Conservation (phyloP, 768 basidiomycete species). For the Pisolithus albus region DNA sequence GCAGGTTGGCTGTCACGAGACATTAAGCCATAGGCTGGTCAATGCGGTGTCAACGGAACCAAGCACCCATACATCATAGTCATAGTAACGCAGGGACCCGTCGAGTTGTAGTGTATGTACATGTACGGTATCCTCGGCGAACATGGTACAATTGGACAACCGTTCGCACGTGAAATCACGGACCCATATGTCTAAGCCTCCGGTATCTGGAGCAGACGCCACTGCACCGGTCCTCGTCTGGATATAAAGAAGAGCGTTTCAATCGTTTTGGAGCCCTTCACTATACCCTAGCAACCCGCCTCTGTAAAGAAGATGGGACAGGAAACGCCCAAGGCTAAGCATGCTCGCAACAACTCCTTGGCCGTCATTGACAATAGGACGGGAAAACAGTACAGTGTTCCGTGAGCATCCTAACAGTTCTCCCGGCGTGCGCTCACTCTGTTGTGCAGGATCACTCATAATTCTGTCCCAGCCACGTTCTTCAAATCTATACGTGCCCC, state of each 20-base stretch:
- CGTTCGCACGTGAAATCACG: slow-evolving; percentile 9
- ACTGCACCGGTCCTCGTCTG: not conserved
- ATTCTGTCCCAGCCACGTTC: slow-evolving; percentile 70
- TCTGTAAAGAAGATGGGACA: slow-evolving; percentile 19
- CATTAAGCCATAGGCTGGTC: slow-evolving; percentile 15
- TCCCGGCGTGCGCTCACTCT: not conserved
- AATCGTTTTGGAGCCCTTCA: too few relatives aligned
- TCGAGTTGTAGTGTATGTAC: too few relatives aligned
- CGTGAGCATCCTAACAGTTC: slow-evolving; percentile 40
- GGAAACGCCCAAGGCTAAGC: slow-evolving; percentile 9
- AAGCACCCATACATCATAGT: slow-evolving; percentile 15
- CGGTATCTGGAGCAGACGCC: not conserved
- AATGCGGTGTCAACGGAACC: too few relatives aligned
- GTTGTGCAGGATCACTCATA: slow-evolving; percentile 61
- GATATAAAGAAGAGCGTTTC: not conserved
- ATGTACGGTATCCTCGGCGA: too few relatives aligned
- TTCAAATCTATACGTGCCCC: slow-evolving; percentile 73
- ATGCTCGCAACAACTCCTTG: slow-evolving; percentile 32
- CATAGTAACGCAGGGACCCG: not conserved
- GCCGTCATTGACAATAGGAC: slow-evolving; percentile 82
- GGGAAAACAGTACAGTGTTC: slow-evolving; percentile 65
- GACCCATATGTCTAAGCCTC: not conserved
- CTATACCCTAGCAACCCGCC: not conserved
- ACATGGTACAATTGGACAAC: too few relatives aligned
- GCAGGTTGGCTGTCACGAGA: slow-evolving; percentile 30